phyloP scores from a whole-genome alignment of 129 eudicot genomes.

The Escallonia rubra region DNA sequence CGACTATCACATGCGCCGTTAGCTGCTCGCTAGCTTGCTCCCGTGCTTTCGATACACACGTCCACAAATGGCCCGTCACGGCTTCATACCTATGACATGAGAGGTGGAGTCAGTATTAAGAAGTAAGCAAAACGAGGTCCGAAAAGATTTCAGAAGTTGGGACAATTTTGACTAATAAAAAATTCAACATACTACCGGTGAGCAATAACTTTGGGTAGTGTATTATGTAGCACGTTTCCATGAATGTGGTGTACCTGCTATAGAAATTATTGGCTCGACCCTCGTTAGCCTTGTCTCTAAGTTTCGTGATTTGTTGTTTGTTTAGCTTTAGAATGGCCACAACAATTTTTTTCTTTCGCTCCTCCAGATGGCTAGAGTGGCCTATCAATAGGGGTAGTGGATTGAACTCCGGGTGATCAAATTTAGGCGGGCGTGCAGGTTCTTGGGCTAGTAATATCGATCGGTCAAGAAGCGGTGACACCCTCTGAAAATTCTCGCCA shows the following conservation, averaged over 20 bases:
- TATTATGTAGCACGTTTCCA: too few species aligned
- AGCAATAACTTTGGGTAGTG: too few species aligned
- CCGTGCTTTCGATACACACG: slow-evolving; percentile 19
- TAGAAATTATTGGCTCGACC: too few species aligned
- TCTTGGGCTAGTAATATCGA: background rate
- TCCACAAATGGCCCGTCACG: slow-evolving; percentile 18
- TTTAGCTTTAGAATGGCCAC: background rate
- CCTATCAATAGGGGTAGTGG: background rate
- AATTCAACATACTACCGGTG: too few species aligned
- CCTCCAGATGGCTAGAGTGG: background rate
- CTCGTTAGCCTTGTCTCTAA: background rate
- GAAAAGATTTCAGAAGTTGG: too few species aligned
- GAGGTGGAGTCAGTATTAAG: too few species aligned
- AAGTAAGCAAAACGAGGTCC: too few species aligned
- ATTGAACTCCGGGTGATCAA: background rate
- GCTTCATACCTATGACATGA: slow-evolving; percentile 9
- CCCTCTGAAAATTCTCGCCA: background rate
- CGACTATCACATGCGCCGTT: background rate
- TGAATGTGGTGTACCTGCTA: too few species aligned
- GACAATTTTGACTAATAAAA: too few species aligned
- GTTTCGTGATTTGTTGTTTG: background rate
- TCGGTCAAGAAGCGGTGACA: slow-evolving; percentile 6
- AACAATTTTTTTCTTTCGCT: background rate
- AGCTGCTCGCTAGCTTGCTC: slow-evolving; percentile 5
- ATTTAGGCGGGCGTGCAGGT: background rate